Percentiles rank a stretch among this genome's conserved stretches.
phyloP scores from a whole-genome alignment of 1,284 basidiomycete species.

The Leccinum insolens region DNA sequence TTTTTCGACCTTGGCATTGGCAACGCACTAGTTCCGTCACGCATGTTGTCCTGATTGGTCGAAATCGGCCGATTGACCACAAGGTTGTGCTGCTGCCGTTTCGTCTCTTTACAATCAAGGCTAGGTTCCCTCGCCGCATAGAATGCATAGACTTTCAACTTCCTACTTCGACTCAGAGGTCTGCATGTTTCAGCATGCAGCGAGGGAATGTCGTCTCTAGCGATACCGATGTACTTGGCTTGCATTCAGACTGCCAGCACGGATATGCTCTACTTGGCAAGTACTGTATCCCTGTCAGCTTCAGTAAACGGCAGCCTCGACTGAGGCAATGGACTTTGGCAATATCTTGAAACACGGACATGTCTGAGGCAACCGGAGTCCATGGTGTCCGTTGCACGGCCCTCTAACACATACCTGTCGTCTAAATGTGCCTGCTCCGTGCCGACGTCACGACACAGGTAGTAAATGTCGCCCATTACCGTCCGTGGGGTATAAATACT shows the following conservation, averaged over 20 bases:
- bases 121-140: neutral
- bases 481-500: constrained; percentile 4
- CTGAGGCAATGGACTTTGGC: neutral
- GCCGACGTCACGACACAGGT: neutral
- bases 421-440: neutral
- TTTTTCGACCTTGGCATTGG: too few relatives aligned
- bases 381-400: neutral
- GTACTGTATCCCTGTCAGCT: neutral
- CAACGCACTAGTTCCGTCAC: too few relatives aligned
- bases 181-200: neutral
- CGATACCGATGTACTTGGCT: neutral
- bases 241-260: neutral
- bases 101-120: too few relatives aligned
- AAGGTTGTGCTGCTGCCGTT: too few relatives aligned
- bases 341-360: neutral
- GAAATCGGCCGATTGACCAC: too few relatives aligned
- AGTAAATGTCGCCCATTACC: neutral
- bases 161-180: neutral
- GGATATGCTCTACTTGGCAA: neutral
- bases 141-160: neutral
- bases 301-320: neutral
- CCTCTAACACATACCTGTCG: neutral
- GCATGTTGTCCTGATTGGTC: too few relatives aligned
- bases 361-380: neutral
- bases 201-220: neutral